Evolutionary conservation across 768 basidiomycete species (phyloP).

Genomic region (Rhodotorula taiwanensis): DNA sequence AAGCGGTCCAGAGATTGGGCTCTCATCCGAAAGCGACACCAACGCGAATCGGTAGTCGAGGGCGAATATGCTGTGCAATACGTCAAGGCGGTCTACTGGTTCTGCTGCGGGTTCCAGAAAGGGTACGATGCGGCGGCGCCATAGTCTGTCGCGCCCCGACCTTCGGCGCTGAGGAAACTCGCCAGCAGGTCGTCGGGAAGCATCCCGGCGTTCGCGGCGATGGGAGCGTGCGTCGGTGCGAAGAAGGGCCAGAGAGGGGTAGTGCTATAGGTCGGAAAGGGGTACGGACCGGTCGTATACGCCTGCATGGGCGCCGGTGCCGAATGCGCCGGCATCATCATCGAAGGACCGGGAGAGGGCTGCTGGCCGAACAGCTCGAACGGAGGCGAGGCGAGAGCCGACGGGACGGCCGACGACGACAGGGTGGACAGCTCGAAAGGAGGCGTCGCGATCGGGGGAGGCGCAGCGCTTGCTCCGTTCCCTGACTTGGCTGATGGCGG

Average conservation of each 20-base stretch:
- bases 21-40: no score
- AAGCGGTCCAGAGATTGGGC: no score
- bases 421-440: not conserved
- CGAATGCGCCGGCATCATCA: not conserved
- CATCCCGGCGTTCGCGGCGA: no score
- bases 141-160: not conserved
- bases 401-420: no score
- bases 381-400: not conserved
- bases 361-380: not conserved
- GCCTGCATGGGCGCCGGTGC: no score
- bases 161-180: constrained; percentile 2
- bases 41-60: no score
- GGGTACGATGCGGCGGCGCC: not conserved
- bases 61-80: no score
- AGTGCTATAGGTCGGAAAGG: not conserved
- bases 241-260: not conserved
- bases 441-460: not conserved
- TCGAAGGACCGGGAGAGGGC: not conserved
- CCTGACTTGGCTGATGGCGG: not conserved
- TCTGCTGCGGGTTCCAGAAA: not conserved
- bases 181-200: constrained; percentile 19
- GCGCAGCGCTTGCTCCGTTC: no score
- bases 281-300: no score
- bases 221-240: no score
- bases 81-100: not conserved